These are phyloP conservation scores for Metarhizium humberi DNA, from an alignment of 2,329 filamentous ascomycete genomes.

Conservation along the genomic window DNA sequence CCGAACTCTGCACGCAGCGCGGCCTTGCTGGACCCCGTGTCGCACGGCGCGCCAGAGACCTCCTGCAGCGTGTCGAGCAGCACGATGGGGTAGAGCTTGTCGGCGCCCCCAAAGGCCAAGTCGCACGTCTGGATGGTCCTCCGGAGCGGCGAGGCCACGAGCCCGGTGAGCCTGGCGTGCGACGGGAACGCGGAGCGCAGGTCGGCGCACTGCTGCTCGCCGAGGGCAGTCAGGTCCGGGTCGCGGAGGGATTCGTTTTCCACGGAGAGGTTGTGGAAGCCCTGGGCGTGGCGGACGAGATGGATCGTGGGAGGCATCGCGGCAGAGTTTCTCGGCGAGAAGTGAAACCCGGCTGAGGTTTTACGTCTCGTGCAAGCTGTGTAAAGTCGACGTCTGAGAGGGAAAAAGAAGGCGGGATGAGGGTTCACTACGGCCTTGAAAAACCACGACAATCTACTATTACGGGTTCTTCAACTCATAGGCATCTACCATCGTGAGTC, in stretches of 20 bases:
- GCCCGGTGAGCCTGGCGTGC: constrained; percentile 55
- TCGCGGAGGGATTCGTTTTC: constrained; percentile 69
- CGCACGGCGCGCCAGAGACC: constrained; percentile 63
- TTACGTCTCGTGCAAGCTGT: too few species aligned
- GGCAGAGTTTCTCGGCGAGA: too few species aligned
- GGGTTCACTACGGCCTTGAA: too few species aligned
- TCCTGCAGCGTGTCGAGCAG: constrained; percentile 73
- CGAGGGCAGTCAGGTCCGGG: constrained; percentile 67
- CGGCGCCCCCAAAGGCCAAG: constrained; percentile 50
- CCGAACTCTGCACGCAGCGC: constrained; percentile 53
- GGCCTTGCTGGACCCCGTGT: constrained; percentile 54
- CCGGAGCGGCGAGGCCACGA: constrained; percentile 71
- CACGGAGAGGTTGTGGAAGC: constrained; percentile 67
- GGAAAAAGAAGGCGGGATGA: too few species aligned
- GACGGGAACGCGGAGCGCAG: constrained; percentile 56
- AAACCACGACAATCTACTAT: too few species aligned
- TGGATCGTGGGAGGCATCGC: constrained; percentile 48
- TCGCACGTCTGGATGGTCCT: constrained; percentile 74
- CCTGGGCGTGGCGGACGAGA: constrained; percentile 66
- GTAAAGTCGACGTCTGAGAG: too few species aligned
- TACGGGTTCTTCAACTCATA: too few species aligned
- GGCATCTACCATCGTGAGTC: too few species aligned
- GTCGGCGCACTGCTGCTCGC: constrained; percentile 60
- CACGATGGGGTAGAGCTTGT: constrained; percentile 39
- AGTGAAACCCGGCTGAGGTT: too few species aligned